Evolutionary conservation across 148 eudicot species (phyloP), one percentile per base, ranked within the genome.

Genomic region (Tetragonia tetragonoides): DNA sequence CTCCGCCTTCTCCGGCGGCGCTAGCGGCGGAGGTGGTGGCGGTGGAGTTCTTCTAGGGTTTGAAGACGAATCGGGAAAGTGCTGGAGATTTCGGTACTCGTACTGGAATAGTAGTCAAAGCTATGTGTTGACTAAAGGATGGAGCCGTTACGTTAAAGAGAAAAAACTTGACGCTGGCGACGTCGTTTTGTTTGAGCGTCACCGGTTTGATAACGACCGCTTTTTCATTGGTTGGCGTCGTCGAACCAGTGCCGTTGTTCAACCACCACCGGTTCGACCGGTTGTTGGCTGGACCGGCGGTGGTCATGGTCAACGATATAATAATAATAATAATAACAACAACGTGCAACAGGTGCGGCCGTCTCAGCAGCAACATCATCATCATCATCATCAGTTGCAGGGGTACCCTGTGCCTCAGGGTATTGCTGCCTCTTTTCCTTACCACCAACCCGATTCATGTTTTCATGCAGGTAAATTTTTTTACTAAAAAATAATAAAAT

Each of bases 101-200:
- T 93, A 93, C 70, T 95, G 99, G 99, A 93, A 90, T 46, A 90
- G 95, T 39, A 95, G 99, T 59, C 99, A 95, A 64, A 95, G 97
- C 86, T 95, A 95, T 65, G 99, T 95, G 7, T 80, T 95, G 68
- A 95, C 99, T 0, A 92, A 90, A 70, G 99, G 99, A 0, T 95
- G 99, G 99, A 93, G 97, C 80, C 92, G 97, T 0, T 95, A 86
- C 66, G 97, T 95, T 16, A 95, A 93, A 78, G 97, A 95, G 75
- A 95, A 93, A 74, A 62, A 75, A 75, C 92, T 95, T 12, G 88
- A 90, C 20, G 93, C 97, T 21, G 97, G 99, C 7, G 97, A 95
- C 65, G 83, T 91, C 39, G 97, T 95, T 3, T 73, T 87, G 51
- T 95, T 95, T 79, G 76, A 84, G 34, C 90, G 97, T 6, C 88